Conservation (phyloP, 495 filamentous ascomycete genomes). For the Physcia stellaris region DNA sequence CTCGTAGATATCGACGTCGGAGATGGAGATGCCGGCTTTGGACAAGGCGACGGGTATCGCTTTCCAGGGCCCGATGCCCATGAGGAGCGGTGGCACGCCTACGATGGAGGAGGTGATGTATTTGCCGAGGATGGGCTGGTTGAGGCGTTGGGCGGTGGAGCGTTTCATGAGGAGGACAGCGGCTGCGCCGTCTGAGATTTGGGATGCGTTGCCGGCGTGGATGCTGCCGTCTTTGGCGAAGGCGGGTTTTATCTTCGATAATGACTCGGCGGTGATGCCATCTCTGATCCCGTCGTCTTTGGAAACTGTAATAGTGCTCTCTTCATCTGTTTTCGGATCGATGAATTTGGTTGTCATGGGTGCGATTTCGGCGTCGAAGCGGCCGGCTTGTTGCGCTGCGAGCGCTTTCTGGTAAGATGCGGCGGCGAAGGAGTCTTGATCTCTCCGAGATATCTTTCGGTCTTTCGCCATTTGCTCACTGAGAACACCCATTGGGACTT, state of each 20-base stretch:
- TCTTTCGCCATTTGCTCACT: slow-evolving; percentile 94
- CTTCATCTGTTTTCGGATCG: slow-evolving; percentile 83
- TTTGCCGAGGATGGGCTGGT: slow-evolving; percentile 82
- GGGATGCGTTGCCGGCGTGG: slow-evolving; percentile 89
- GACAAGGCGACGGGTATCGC: slow-evolving; percentile 84
- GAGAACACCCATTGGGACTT: slow-evolving; percentile 92
- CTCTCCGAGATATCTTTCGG: slow-evolving; percentile 50
- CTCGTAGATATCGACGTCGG: slow-evolving; percentile 94
- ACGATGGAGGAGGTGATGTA: slow-evolving; percentile 73
- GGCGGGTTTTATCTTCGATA: slow-evolving; percentile 79
- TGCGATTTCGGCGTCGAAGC: slow-evolving; percentile 86
- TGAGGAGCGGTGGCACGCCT: slow-evolving; percentile 82
- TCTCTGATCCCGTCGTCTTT: slow-evolving; percentile 78
- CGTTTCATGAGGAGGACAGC: slow-evolving; percentile 95
- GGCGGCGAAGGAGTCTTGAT: slow-evolving; percentile 85
- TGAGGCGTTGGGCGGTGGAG: slow-evolving; percentile 73
- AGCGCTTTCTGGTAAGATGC: slow-evolving; percentile 78
- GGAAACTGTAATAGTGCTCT: slow-evolving; percentile 68
- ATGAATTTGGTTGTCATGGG: slow-evolving; percentile 64
- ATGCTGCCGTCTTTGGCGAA: slow-evolving; percentile 88
- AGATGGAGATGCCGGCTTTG: slow-evolving; percentile 73
- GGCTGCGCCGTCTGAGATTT: slow-evolving; percentile 92
- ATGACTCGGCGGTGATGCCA: slow-evolving; percentile 74
- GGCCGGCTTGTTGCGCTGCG: slow-evolving; percentile 71
- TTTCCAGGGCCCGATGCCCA: slow-evolving; percentile 93